A percentile compares a stretch with the other conserved stretches of the same genome.
Evolutionary conservation across 1,284 basidiomycete species (phyloP).

Genomic region (Fomitopsis betulina): DNA sequence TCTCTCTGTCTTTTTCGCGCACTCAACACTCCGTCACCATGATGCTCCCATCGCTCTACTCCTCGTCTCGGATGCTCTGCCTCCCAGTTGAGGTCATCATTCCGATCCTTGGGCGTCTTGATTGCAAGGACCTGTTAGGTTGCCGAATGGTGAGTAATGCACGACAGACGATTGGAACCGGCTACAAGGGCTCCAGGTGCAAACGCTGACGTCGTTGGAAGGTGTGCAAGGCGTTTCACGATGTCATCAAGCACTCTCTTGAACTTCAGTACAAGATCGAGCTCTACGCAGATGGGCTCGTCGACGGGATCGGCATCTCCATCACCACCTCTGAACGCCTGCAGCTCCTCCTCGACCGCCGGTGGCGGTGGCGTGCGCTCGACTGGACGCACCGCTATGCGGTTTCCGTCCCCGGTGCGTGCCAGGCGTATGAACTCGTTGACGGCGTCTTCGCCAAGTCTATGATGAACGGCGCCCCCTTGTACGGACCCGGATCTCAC

Average conservation of each 20-base stretch:
- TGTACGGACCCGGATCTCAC: slow-evolving; percentile 16
- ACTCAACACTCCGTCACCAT: not conserved
- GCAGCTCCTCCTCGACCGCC: slow-evolving; percentile 32
- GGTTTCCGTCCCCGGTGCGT: slow-evolving; percentile 35
- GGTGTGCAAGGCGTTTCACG: slow-evolving; percentile 37
- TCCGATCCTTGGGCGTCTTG: slow-evolving; percentile 21
- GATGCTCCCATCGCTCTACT: slow-evolving; percentile 1
- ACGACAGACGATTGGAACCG: not conserved
- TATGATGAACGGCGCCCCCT: slow-evolving; percentile 14
- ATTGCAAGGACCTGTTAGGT: slow-evolving; percentile 16
- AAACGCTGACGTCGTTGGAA: slow-evolving; percentile 18
- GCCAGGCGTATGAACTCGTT: slow-evolving; percentile 54
- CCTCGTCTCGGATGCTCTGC: not conserved
- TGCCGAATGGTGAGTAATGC: slow-evolving; percentile 18
- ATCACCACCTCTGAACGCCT: slow-evolving; percentile 35
- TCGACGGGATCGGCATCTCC: slow-evolving; percentile 26
- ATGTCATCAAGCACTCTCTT: slow-evolving; percentile 31
- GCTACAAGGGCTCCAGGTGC: too few species aligned
- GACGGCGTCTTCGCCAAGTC: slow-evolving; percentile 50
- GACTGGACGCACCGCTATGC: slow-evolving; percentile 27
- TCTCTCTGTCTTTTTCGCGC: not conserved
- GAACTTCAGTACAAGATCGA: slow-evolving; percentile 47
- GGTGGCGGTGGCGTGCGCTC: slow-evolving; percentile 38
- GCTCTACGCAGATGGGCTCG: slow-evolving; percentile 41
- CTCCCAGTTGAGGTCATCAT: slow-evolving; percentile 25